Conservation (phyloP, 2,329 filamentous ascomycete species). For the Penicillium capsulatum region DNA sequence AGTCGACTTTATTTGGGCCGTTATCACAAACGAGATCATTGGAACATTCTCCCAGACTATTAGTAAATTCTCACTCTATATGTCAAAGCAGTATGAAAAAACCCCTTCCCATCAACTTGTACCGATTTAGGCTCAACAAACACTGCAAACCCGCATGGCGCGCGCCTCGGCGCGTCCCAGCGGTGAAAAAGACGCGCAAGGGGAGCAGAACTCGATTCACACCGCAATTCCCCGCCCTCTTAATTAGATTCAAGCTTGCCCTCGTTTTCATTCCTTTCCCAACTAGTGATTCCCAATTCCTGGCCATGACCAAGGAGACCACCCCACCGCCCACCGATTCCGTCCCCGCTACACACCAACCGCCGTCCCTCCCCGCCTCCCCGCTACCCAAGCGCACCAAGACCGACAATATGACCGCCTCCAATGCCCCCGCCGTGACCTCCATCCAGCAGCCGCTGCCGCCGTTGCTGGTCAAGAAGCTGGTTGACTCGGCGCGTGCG, state of each 20-base stretch:
- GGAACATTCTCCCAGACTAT: too few species aligned
- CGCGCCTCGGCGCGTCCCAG: conserved; percentile 20
- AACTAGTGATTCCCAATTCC: conserved; percentile 1
- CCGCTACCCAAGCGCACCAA: conserved; percentile 79
- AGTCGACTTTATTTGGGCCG: too few species aligned
- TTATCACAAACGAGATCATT: too few species aligned
- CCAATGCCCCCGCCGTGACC: conserved; percentile 31
- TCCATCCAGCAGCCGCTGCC: conserved; percentile 46
- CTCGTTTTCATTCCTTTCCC: too few species aligned
- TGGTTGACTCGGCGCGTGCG: conserved; percentile 70
- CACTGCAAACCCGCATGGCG: conserved; percentile 12
- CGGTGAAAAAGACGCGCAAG: conserved; percentile 17
- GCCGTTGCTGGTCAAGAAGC: conserved; percentile 81
- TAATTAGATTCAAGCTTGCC: too few species aligned
- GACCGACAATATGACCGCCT: conserved; percentile 43
- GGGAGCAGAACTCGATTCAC: conserved; percentile 22
- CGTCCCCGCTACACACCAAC: conserved; percentile 37
- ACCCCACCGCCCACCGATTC: conserved; percentile 38
- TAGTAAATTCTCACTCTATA: too few species aligned
- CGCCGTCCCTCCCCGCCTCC: conserved; percentile 62
- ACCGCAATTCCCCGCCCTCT: conserved; percentile 19
- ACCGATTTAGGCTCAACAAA: too few species aligned
- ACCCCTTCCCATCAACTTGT: too few species aligned
- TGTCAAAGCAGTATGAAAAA: too few species aligned
- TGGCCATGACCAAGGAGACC: conserved; percentile 43